These are phyloP conservation scores for Solanum appendiculatum DNA, from an alignment of 257 asterid genomes.

Conservation along the genomic window DNA sequence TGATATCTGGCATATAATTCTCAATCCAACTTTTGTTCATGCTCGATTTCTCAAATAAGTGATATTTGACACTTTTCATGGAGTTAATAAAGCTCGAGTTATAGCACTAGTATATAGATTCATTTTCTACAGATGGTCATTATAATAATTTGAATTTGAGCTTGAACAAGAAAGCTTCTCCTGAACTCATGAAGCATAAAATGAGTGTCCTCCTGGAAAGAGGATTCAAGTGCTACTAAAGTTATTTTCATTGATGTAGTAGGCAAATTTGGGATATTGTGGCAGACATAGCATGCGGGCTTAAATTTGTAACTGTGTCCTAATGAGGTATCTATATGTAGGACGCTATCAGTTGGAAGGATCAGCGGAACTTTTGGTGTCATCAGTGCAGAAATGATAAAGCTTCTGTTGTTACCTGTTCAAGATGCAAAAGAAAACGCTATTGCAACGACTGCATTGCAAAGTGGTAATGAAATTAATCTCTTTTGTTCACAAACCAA, in stretches of 20 bases:
- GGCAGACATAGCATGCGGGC: not conserved
- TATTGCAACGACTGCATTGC: slow-evolving; percentile 59
- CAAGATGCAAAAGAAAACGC: slow-evolving; percentile 51
- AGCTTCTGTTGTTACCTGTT: slow-evolving; percentile 33
- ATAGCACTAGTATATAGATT: not conserved
- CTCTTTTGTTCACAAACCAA: not conserved
- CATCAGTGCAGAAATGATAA: slow-evolving; percentile 53
- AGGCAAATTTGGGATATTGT: not conserved
- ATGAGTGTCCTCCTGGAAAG: not conserved
- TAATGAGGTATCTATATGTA: slow-evolving; percentile 15
- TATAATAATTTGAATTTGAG: not conserved
- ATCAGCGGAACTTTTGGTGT: slow-evolving; percentile 26
- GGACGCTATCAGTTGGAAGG: slow-evolving; percentile 27
- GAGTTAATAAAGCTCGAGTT: not conserved
- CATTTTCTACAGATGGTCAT: not conserved
- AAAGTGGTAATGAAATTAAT: slow-evolving; percentile 40
- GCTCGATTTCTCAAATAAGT: not conserved
- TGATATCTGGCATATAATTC: not conserved
- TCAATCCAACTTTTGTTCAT: not conserved
- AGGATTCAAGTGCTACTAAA: not conserved
- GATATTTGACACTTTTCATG: not conserved
- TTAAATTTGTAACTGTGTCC: not conserved
- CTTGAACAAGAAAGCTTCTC: not conserved
- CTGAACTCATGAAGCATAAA: not conserved
- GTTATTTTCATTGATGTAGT: not conserved